Evolutionary conservation across 2,329 filamentous ascomycete genomes (phyloP), one percentile per base, ranked within the genome.

Genomic region (Bipolaris sorokiniana): DNA sequence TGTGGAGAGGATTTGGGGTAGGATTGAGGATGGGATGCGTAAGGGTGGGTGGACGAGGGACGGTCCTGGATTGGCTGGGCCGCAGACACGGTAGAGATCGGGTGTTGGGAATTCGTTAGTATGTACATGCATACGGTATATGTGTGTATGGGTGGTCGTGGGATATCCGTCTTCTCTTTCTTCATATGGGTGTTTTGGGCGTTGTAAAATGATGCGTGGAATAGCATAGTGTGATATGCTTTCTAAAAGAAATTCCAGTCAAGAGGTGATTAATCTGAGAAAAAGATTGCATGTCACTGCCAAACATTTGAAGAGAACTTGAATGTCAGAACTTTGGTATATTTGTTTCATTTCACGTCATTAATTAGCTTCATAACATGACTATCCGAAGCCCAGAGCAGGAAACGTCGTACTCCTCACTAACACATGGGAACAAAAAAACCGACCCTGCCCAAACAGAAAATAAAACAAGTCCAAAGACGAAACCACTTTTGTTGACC

Each of bases 1-100:
- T 16, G 92, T 97, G 9, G 95, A 98, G 82, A 83, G 87, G 57
- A 91, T 99, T 60, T 99, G 95, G 95, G 90, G 90, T 71, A 82
- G 86, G 4, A 90, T 99, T 62, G 95, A 98, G 82, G 84, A 84
- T 64, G 90, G 90, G 62, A 98, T 99, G 95, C 85, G 88, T 69
- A 83, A 84, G 59, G 91, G 88, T 74, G 94, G 92, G 2, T 97
- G 92, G 92, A 86, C 84, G 53, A 88, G 84, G 72, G 90, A 92
- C 68, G 85, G 88, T 9, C 88, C 88, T 1, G 76, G 81, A 18
- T 37, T 74, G 51, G 68, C 67, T 31, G 71, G 67, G 46, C 58
- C 63, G 53, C 59, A 56, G 50, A 58, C 60, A 7, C 56, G 63
- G 49, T 67, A 64, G 40, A 22, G 36, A 36, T 15, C 2, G 10